phyloP scores from a whole-genome alignment of 75 land plant species.

The Picea glauca region DNA sequence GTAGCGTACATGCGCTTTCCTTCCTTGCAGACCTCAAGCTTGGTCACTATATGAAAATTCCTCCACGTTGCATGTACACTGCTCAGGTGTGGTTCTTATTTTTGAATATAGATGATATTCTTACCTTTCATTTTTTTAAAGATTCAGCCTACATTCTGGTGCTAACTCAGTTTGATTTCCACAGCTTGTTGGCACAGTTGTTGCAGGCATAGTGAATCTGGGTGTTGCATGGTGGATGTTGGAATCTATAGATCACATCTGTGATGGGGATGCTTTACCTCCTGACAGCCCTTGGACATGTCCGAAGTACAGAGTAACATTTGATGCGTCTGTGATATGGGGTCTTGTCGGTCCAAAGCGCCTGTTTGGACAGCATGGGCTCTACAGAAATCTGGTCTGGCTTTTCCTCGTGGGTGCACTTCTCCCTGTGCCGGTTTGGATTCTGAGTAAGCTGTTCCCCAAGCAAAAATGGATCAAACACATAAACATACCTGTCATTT shows the following conservation, averaged over 20 bases:
- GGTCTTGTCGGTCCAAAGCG: slow-evolving; percentile 72
- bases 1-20: slow-evolving; percentile 81
- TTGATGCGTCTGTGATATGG: slow-evolving; percentile 83
- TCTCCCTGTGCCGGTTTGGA: slow-evolving; percentile 66
- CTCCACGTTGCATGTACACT: slow-evolving; percentile 90
- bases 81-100: slow-evolving; percentile 66
- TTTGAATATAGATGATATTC: neutral
- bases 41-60: slow-evolving; percentile 95
- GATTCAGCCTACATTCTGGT: neutral
- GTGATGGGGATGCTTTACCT: slow-evolving; percentile 55
- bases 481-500: slow-evolving; percentile 72
- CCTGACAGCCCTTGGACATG: slow-evolving; percentile 86
- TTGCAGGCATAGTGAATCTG: slow-evolving; percentile 74
- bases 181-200: slow-evolving; percentile 73
- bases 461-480: slow-evolving; percentile 62
- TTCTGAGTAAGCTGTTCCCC: slow-evolving; percentile 56
- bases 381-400: slow-evolving; percentile 67
- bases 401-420: slow-evolving; percentile 69
- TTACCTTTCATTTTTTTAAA: neutral
- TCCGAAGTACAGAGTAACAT: slow-evolving; percentile 74
- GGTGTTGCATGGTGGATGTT: slow-evolving; percentile 89
- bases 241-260: slow-evolving; percentile 64
- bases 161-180: slow-evolving; percentile 11
- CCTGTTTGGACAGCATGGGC: slow-evolving; percentile 60
- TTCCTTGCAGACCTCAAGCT: slow-evolving; percentile 86